Base-by-base conservation (phyloP, 2,329 filamentous ascomycete genomes). In the Zalaria sp. region DNA sequence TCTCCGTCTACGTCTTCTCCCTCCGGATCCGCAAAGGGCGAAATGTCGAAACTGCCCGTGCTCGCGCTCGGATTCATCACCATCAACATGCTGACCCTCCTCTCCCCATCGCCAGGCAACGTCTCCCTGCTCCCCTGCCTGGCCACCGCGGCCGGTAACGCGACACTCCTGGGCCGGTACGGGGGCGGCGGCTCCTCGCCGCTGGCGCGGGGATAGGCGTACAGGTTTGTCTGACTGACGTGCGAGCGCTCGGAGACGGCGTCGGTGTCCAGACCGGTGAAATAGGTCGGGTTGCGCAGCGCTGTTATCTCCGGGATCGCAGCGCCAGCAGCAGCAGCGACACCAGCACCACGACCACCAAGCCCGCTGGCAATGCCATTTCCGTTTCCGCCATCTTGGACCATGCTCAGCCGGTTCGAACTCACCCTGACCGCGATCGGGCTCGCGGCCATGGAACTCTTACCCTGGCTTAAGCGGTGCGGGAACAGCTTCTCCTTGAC, bases 181-280 rank as follows among this genome's bases (percentile, higher is more conserved):
- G 43, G 43, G 9, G 43, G 43, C 25, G 43, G 43, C 4, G 43
- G 43, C 25, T 44, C 43, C 25, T 44, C 43, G 5, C 7, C n/a
- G 29, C 29, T 32, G 2, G 29, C 29, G n/a, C 29, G 18, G 2
- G 18, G 18, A 2, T 18, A 18, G 18, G 18, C 18, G 18, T 18
- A 18, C 18, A 18, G 18, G 18, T 18, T 18, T 18, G 18, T 18
- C 18, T 18, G 18, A 18, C 18, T 18, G 18, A 18, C 18, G 18
- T 18, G 18, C 18, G 18, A 18, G 18, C 29, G n/a, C 29, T 7
- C 7, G n/a, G 29, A 32, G 29, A n/a, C n/a, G 29, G n/a, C 7
- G 18, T 34, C 5, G 41, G 38, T 8, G 32, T 44, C 43, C n/a
- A 44, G 31, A 3, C 43, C 43, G 31, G 43, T 41, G 26, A 44